Conservation (phyloP, 495 filamentous ascomycete genomes). For the Melanomma pulvis-pyrius region DNA sequence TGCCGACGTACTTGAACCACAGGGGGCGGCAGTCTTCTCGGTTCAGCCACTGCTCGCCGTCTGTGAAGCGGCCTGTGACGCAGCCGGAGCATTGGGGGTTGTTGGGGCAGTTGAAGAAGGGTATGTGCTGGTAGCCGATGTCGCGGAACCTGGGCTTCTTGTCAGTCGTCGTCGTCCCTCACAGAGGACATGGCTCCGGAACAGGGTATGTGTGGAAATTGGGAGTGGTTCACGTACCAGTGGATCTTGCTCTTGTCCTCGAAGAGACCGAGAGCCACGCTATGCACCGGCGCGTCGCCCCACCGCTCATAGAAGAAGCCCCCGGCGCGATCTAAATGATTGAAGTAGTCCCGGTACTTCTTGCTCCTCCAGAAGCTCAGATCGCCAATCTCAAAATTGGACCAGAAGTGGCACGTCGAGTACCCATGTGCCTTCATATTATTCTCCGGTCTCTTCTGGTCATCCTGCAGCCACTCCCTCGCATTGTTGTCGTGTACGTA, state of each 20-base stretch:
- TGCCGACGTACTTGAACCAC: constrained; percentile 94
- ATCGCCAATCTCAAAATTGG: constrained; percentile 97
- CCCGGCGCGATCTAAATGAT: constrained; percentile 89
- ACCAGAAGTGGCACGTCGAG: constrained; percentile 99
- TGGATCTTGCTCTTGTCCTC: constrained; percentile 89
- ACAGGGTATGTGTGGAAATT: background rate
- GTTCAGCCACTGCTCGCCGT: constrained; percentile 79
- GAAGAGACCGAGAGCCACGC: constrained; percentile 90
- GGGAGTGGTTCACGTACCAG: constrained; percentile 65
- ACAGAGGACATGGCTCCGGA: background rate
- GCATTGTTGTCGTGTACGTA: constrained; percentile 83
- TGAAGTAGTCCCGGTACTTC: constrained; percentile 92
- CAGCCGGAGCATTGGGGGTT: constrained; percentile 93
- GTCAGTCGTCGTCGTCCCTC: background rate
- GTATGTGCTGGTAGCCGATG: constrained; percentile 98
- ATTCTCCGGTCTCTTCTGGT: constrained; percentile 74
- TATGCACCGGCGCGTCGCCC: constrained; percentile 98
- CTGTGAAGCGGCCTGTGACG: constrained; percentile 79
- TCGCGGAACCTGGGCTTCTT: constrained; percentile 83
- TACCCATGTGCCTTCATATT: constrained; percentile 82
- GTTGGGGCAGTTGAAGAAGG: constrained; percentile 98
- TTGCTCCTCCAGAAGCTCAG: constrained; percentile 93
- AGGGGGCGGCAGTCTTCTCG: constrained; percentile 94
- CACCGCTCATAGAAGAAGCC: constrained; percentile 99
- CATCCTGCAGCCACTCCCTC: constrained; percentile 83